Conservation (phyloP, 495 filamentous ascomycete species). For the Tuber magnatum region DNA sequence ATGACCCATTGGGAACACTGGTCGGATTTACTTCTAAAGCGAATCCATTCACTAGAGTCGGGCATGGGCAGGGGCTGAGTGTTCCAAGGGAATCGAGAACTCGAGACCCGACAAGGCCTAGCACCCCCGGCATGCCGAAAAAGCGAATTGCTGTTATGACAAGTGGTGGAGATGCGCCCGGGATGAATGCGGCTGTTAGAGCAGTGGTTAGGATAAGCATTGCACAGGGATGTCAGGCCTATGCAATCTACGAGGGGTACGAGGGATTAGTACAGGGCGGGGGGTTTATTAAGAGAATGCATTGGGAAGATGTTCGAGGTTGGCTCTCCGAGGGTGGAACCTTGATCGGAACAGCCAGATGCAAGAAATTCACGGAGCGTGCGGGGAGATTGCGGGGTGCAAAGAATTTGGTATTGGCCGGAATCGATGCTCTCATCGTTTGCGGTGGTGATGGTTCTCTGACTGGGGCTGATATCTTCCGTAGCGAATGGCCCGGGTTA, state of each 20-base stretch:
- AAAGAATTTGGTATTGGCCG: slow-evolving; percentile 84
- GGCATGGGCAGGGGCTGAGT: neutral
- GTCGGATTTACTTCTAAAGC: slow-evolving; percentile 38
- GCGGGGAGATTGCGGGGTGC: slow-evolving; percentile 72
- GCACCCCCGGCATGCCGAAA: slow-evolving; percentile 41
- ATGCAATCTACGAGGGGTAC: slow-evolving; percentile 90
- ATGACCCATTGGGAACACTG: slow-evolving; percentile 40
- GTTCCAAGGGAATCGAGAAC: slow-evolving; percentile 8
- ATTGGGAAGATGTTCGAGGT: slow-evolving; percentile 92
- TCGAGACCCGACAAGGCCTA: slow-evolving; percentile 31
- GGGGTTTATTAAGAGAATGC: slow-evolving; percentile 74
- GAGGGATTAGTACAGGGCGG: slow-evolving; percentile 88
- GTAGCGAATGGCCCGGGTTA: slow-evolving; percentile 81
- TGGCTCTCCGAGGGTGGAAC: slow-evolving; percentile 93
- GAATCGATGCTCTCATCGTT: slow-evolving; percentile 93
- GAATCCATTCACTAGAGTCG: slow-evolving; percentile 36
- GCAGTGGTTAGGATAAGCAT: slow-evolving; percentile 92
- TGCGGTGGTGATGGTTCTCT: slow-evolving; percentile 96
- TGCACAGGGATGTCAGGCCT: slow-evolving; percentile 77
- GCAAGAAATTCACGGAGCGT: slow-evolving; percentile 80
- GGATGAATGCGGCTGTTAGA: slow-evolving; percentile 93
- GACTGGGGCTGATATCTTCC: slow-evolving; percentile 91
- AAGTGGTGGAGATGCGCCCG: slow-evolving; percentile 91
- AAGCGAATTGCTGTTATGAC: slow-evolving; percentile 94
- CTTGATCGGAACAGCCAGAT: slow-evolving; percentile 90